Evolutionary conservation across 495 filamentous ascomycete genomes (phyloP).

Genomic region (Lindgomyces ingoldianus): DNA sequence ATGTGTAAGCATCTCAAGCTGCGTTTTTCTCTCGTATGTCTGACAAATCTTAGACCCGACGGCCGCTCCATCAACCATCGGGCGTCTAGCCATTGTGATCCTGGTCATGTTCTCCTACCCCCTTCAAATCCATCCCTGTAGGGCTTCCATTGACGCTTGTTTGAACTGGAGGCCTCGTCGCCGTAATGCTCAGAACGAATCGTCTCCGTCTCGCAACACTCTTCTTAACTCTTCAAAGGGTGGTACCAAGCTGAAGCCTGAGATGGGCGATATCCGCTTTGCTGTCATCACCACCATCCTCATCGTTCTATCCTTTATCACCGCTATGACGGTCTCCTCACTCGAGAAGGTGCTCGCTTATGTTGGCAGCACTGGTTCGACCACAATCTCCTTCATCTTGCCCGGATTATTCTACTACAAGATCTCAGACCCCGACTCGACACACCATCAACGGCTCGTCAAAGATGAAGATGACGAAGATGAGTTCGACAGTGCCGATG

Average conservation of each 20-base stretch:
- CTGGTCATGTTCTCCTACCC: conserved; percentile 97
- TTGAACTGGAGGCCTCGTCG: conserved; percentile 80
- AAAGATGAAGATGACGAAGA: conserved; percentile 82
- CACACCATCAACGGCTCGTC: conserved; percentile 76
- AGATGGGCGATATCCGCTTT: conserved; percentile 86
- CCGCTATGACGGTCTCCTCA: conserved; percentile 86
- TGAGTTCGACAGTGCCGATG: conserved; percentile 44
- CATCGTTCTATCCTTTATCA: conserved; percentile 77
- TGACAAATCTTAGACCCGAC: conserved; percentile 53
- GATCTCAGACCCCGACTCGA: conserved; percentile 82
- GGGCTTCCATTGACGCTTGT: conserved; percentile 89
- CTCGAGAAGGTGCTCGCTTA: conserved; percentile 91
- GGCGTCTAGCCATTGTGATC: conserved; percentile 90
- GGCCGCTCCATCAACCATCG: conserved; percentile 83
- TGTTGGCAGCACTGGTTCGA: conserved; percentile 91
- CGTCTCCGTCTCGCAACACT: conserved; percentile 40
- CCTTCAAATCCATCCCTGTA: conserved; percentile 90
- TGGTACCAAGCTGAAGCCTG: conserved; percentile 27
- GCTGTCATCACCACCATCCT: conserved; percentile 85
- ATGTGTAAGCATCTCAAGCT: conserved; percentile 59
- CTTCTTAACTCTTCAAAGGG: conserved; percentile 27
- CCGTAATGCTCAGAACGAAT: conserved; percentile 39
- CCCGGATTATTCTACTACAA: conserved; percentile 98
- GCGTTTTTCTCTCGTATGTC: not conserved
- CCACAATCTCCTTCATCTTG: conserved; percentile 92